Evolutionary conservation across 176 grass and related monocot species (phyloP).

Genomic region (Ananas comosus): DNA sequence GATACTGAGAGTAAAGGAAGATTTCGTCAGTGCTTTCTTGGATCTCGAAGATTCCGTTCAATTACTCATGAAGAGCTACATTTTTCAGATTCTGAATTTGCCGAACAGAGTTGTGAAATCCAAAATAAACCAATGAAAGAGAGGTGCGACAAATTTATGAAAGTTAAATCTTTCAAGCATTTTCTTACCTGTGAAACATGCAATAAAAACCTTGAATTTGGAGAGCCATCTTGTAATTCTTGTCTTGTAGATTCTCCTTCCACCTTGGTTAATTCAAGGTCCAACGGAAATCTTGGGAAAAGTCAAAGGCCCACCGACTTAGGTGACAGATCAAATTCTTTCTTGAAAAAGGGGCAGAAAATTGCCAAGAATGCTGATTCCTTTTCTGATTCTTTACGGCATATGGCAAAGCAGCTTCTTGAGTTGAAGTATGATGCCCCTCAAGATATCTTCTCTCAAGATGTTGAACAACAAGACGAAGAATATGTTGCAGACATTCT

Average conservation of each 20-base stretch:
- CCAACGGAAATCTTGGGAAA: neutral
- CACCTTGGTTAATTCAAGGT: neutral
- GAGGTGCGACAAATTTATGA: too few species aligned
- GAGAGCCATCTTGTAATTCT: neutral
- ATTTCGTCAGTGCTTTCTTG: conserved; percentile 2
- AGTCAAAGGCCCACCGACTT: neutral
- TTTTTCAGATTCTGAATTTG: conserved; percentile 26
- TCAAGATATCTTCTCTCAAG: conserved; percentile 36
- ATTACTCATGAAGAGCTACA: conserved; percentile 8
- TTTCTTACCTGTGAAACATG: too few species aligned
- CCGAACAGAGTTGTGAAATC: neutral
- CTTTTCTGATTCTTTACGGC: conserved; percentile 55
- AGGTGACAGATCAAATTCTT: neutral
- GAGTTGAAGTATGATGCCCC: conserved; percentile 59
- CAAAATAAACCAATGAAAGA: too few species aligned
- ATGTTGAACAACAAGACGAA: conserved; percentile 37
- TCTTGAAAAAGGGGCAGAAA: conserved; percentile 14
- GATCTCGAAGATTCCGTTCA: neutral
- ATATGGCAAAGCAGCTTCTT: conserved; percentile 55
- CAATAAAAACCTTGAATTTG: neutral
- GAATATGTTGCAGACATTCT: conserved; percentile 27
- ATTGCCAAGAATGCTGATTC: conserved; percentile 40
- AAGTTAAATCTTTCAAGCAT: too few species aligned
- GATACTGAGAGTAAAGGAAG: conserved; percentile 37
- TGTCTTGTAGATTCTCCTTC: neutral